A percentile compares a stretch with the other conserved stretches of the same genome.
These are phyloP conservation scores for Byssochlamys sp. DNA, from an alignment of 2,329 filamentous ascomycete species.

Conservation along the genomic window DNA sequence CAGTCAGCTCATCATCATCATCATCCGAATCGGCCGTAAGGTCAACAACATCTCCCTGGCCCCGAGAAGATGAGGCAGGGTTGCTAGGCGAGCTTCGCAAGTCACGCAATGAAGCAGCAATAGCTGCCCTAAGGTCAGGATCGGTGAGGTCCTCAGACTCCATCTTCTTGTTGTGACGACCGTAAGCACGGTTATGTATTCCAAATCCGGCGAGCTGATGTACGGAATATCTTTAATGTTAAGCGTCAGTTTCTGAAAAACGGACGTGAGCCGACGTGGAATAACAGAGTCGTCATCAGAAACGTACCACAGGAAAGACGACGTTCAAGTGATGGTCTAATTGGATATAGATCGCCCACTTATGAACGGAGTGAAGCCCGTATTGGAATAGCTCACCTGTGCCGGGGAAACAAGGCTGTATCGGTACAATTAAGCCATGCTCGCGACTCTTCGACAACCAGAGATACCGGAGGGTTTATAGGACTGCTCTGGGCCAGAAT, in stretches of 20 bases:
- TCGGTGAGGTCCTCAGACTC: slow-evolving; percentile 10
- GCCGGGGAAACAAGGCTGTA: not conserved
- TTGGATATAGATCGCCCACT: not conserved
- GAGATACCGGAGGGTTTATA: not conserved
- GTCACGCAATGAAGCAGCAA: slow-evolving; percentile 16
- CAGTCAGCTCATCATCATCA: not conserved
- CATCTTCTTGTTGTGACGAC: slow-evolving; percentile 1
- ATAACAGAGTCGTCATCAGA: not conserved
- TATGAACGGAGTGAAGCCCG: not conserved
- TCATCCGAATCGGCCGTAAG: not conserved
- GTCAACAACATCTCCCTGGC: not conserved
- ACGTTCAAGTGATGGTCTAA: not conserved
- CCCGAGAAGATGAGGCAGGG: not conserved
- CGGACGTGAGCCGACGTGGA: not conserved
- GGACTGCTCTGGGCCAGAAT: not conserved
- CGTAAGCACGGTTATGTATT: not conserved
- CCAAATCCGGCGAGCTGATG: not conserved
- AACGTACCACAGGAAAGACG: not conserved
- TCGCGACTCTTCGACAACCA: not conserved
- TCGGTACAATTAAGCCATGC: not conserved
- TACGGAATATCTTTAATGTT: not conserved
- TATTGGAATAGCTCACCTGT: not conserved
- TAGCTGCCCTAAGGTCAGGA: slow-evolving; percentile 15
- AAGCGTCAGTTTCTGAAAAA: not conserved
- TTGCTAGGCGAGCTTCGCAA: not conserved